Base-by-base conservation (phyloP, 805 yeast species). In the Zygosaccharomyces gambellarensis region DNA sequence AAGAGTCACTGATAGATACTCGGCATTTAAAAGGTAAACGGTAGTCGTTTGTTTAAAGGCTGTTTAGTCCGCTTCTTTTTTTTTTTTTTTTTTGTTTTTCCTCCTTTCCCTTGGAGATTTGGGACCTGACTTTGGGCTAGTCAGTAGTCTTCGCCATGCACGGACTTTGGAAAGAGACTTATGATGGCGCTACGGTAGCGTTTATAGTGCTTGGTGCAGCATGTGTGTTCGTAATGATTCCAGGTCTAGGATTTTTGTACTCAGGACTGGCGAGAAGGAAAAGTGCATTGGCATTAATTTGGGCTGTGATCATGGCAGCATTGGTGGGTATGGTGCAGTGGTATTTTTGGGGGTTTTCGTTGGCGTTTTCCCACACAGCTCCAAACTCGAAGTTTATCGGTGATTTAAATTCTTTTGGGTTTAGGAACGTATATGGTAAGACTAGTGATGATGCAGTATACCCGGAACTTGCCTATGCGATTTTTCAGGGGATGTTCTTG, bases 291-390 rank as follows among this genome's bases (percentile, higher is more conserved):
- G 83, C 92, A 14, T 78, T 88, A 78, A 82, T 90, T 28, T 88
- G 95, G 86, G 80, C 84, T 7, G 81, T 80, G n/a, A 65, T 88
- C 36, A 78, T 83, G 77, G 78, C 89, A 5, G 81, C 87, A 5
- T 76, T 85, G 55, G 81, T 89, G 6, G 89, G 86, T 1, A 76
- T 81, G 47, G 80, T 90, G 63, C 96, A 90, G 65, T 92, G 98
- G 98, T 92, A 90, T 68, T 89, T 92, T 65, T 94, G 98, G 97
- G 97, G 97, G n/a, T 90, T 88, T 65, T 88, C 97, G 0, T 70
- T 92, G 39, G 95, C 98, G 3, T 90, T 94, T 61, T 81, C 92
- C 0, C 60, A 76, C n/a, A 78, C 86, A 0, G 89, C 96, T 1
- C 50, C 56, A 21, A 72, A 83, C 30, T 90, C 90, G 68, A 81